Percentiles rank a stretch among this genome's conserved stretches.
Evolutionary conservation across 2,329 filamentous ascomycete species (phyloP).

Genomic region (Pestalotiopsis sp.): DNA sequence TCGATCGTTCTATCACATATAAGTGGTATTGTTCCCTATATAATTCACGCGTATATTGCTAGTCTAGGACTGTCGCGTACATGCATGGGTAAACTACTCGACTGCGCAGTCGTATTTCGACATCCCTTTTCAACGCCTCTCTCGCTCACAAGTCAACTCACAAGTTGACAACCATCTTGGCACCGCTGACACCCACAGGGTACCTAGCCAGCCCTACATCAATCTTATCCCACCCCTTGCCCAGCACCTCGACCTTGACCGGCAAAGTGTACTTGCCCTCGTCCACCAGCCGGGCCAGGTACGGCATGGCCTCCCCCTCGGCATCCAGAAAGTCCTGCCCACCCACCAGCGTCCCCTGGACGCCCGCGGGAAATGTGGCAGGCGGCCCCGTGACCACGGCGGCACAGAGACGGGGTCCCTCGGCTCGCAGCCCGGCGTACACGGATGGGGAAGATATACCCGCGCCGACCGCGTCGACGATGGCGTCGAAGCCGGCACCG

Average conservation of each 20-base stretch:
- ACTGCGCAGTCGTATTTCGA: no score
- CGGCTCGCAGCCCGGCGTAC: conserved; percentile 24
- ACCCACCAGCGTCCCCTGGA: conserved; percentile 22
- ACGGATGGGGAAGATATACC: conserved; percentile 24
- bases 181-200: conserved; percentile 12
- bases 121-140: neutral
- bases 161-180: conserved; percentile 16
- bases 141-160: no score
- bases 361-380: conserved; percentile 25
- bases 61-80: no score
- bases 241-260: conserved; percentile 22
- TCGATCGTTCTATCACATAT: no score
- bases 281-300: conserved; percentile 20
- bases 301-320: conserved; percentile 5
- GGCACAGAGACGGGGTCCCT: conserved; percentile 30
- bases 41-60: no score
- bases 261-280: conserved; percentile 26
- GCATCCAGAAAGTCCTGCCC: conserved; percentile 18
- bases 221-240: conserved; percentile 24
- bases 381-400: conserved; percentile 28
- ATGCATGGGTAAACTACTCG: no score
- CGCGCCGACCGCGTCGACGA: conserved; percentile 33
- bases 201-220: conserved; percentile 23
- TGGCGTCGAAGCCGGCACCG: conserved; percentile 31
- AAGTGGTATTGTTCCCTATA: no score